Evolutionary conservation across 345 rosid genomes (phyloP).

Genomic region (Linum lewisii): DNA sequence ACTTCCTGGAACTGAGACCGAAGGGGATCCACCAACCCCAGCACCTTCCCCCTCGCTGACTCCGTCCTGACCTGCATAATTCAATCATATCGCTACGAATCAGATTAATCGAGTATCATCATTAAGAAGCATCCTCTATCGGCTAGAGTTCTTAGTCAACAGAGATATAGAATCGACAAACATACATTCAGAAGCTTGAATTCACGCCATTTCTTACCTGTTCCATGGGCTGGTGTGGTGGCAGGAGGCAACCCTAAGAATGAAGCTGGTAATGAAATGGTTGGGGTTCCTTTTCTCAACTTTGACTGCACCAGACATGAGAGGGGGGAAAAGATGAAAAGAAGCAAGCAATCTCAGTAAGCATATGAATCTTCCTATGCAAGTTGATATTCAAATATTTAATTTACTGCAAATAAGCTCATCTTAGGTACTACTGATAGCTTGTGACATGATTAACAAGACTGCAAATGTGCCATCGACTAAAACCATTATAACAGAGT

Average conservation of each 20-base stretch:
- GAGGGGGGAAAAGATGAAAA: conserved; percentile 3
- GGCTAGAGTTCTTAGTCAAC: not conserved
- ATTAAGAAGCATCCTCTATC: too few relatives aligned
- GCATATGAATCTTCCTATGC: not conserved
- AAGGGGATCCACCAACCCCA: conserved; percentile 12
- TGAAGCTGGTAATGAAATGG: conserved; percentile 22
- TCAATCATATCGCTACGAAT: too few relatives aligned
- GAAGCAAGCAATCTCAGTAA: not conserved
- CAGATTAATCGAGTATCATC: too few relatives aligned
- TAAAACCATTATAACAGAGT: not conserved
- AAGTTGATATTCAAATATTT: too few relatives aligned
- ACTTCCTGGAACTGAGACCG: conserved; percentile 15
- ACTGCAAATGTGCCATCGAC: too few relatives aligned
- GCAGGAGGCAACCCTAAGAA: conserved; percentile 19
- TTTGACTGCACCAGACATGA: conserved; percentile 41
- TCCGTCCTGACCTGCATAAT: conserved; percentile 25
- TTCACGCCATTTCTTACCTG: conserved; percentile 38
- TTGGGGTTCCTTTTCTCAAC: conserved; percentile 59
- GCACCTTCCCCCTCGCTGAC: conserved; percentile 41
- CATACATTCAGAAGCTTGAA: not conserved
- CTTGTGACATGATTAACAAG: too few relatives aligned
- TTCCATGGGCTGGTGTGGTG: conserved; percentile 18
- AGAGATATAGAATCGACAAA: conserved; percentile 1
- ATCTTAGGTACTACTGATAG: too few relatives aligned
- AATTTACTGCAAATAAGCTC: too few relatives aligned